phyloP scores from a whole-genome alignment of 2,329 filamentous ascomycete species.

The Fusarium zealandicum region DNA sequence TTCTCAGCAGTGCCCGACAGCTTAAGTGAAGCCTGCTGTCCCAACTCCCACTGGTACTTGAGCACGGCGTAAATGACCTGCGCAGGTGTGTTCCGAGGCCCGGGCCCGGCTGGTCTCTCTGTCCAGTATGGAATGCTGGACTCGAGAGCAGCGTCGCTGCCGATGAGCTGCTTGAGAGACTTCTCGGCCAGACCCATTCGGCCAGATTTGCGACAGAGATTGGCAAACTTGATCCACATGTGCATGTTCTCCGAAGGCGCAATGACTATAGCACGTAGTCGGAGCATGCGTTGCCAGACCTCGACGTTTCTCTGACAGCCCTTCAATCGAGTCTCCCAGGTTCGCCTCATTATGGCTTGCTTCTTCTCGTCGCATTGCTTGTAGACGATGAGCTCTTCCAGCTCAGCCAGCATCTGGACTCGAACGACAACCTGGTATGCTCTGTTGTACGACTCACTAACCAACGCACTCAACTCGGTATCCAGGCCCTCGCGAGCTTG shows the following conservation, averaged over 20 bases:
- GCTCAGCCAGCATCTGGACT: conserved; percentile 97
- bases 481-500: conserved; percentile 93
- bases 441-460: conserved; percentile 98
- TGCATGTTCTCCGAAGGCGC: conserved; percentile 92
- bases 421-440: conserved; percentile 98
- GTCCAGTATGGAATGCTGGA: conserved; percentile 67
- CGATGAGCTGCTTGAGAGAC: conserved; percentile 89
- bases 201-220: conserved; percentile 94
- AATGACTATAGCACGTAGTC: conserved; percentile 90
- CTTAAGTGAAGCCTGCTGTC: conserved; percentile 62
- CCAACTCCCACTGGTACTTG: conserved; percentile 94
- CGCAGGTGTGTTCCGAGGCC: conserved; percentile 63
- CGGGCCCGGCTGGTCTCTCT: conserved; percentile 37
- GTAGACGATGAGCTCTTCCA: conserved; percentile 97
- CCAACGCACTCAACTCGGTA: conserved; percentile 90
- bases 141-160: conserved; percentile 69
- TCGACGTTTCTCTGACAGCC: conserved; percentile 97
- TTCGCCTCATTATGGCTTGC: conserved; percentile 87
- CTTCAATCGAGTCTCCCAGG: conserved; percentile 94
- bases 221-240: conserved; percentile 99
- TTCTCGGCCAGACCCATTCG: conserved; percentile 95
- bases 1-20: conserved; percentile 58
- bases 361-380: conserved; percentile 93
- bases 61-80: conserved; percentile 95
- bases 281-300: conserved; percentile 98